Percentiles rank a stretch among this genome's conserved stretches.
phyloP scores from a whole-genome alignment of 2,329 filamentous ascomycete species.

The Ophiocordyceps camponoti-rufipedis region DNA sequence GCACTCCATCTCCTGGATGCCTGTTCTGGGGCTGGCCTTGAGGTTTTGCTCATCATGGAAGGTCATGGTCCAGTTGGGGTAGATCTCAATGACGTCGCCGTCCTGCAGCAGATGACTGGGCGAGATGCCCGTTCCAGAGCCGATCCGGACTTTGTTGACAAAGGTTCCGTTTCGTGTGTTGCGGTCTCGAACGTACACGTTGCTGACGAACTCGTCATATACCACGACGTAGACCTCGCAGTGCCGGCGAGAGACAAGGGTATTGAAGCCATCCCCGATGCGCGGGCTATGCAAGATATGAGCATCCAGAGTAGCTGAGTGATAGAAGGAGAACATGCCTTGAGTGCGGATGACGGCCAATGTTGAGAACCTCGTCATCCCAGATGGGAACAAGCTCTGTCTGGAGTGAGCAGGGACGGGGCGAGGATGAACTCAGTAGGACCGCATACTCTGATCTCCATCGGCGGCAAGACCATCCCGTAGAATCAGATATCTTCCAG shows the following conservation, averaged over 20 bases:
- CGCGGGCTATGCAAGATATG: conserved; percentile 14
- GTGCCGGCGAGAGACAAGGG: conserved; percentile 31
- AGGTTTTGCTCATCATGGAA: conserved; percentile 12
- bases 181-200: conserved; percentile 38
- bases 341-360: conserved; percentile 15
- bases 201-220: conserved; percentile 23
- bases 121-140: conserved; percentile 16
- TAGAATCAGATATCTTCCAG: background rate
- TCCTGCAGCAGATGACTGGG: conserved; percentile 28
- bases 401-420: background rate
- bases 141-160: conserved; percentile 28
- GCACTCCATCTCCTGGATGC: conserved; percentile 14
- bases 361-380: conserved; percentile 14
- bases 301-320: background rate
- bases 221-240: conserved; percentile 36
- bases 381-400: conserved; percentile 11
- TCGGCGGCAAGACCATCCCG: background rate
- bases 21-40: conserved; percentile 9
- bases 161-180: conserved; percentile 34
- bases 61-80: conserved; percentile 18
- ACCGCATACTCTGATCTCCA: conserved; percentile 1
- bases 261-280: conserved; percentile 17
- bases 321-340: conserved; percentile 9
- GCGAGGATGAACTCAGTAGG: background rate
- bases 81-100: conserved; percentile 28